phyloP scores from a whole-genome alignment of 1,139 yeast species.

The Debaryomyces sp. region DNA sequence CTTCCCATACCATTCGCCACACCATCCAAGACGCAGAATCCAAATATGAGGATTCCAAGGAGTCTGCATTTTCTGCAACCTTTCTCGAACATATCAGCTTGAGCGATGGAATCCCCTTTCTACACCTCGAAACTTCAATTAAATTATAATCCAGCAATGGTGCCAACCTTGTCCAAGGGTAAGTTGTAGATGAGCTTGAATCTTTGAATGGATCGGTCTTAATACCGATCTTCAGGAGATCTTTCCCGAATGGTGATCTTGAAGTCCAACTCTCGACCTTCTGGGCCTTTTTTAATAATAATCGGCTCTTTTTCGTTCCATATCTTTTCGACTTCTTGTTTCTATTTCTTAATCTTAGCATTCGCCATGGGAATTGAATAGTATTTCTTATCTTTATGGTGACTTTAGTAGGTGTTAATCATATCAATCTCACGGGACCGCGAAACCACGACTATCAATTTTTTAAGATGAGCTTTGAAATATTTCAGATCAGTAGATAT shows the following conservation, averaged over 20 bases:
- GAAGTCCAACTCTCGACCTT: neutral
- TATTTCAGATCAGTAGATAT: neutral
- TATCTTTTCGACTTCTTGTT: neutral
- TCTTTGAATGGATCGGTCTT: slow-evolving; percentile 18
- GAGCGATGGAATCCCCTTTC: slow-evolving; percentile 15
- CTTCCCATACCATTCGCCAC: slow-evolving; percentile 38
- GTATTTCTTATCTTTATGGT: neutral
- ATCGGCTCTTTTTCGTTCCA: neutral
- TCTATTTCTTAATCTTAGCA: neutral
- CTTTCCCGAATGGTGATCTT: neutral
- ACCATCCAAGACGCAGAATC: slow-evolving; percentile 31
- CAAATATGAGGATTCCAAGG: slow-evolving; percentile 24
- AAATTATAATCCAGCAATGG: slow-evolving; percentile 9
- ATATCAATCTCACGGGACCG: slow-evolving; percentile 2
- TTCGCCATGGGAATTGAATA: neutral
- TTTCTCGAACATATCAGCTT: slow-evolving; percentile 30
- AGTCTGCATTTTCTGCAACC: slow-evolving; percentile 30
- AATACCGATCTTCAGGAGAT: slow-evolving; percentile 2
- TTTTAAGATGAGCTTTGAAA: slow-evolving; percentile 9
- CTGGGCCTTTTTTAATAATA: neutral
- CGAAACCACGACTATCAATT: slow-evolving; percentile 5
- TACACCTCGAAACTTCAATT: too few species aligned
- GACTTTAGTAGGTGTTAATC: neutral
- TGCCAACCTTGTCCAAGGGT: slow-evolving; percentile 22
- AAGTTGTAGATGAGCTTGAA: slow-evolving; percentile 16